Conservation (phyloP, 768 basidiomycete genomes). For the Podaxis rugospora region DNA sequence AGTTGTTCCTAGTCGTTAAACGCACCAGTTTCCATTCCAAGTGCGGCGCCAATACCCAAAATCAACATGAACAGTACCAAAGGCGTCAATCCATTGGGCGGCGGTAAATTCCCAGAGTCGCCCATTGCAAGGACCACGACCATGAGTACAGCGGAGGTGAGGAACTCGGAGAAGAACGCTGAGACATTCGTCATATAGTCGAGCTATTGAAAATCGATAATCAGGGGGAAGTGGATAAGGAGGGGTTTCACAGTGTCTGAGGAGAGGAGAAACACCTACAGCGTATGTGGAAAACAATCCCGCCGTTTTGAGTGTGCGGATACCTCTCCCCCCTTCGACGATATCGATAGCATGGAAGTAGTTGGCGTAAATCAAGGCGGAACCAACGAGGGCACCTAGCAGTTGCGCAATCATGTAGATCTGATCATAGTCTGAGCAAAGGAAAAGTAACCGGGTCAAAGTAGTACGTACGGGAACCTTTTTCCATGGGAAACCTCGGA, state of each 20-base stretch:
- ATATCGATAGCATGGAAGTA: constrained; percentile 66
- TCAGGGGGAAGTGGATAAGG: background rate
- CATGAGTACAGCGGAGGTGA: constrained; percentile 51
- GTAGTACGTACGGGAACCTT: constrained; percentile 57
- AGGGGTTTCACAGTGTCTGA: background rate
- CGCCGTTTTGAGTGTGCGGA: constrained; percentile 58
- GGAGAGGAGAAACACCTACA: constrained; percentile 30
- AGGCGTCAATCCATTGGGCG: constrained; percentile 48
- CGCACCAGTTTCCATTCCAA: constrained; percentile 59
- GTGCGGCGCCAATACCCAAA: constrained; percentile 51
- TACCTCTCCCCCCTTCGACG: constrained; percentile 49
- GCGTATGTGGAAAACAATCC: constrained; percentile 58
- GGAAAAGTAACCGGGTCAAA: background rate
- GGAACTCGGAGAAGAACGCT: constrained; percentile 45
- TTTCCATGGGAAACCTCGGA: constrained; percentile 73
- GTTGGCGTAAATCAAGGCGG: constrained; percentile 54
- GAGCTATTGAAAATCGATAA: constrained; percentile 18
- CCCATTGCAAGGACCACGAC: constrained; percentile 48
- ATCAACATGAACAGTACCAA: constrained; percentile 51
- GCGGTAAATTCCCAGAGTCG: constrained; percentile 48
- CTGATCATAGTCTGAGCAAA: constrained; percentile 12
- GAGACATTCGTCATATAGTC: constrained; percentile 36
- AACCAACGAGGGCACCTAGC: constrained; percentile 56
- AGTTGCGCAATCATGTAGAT: constrained; percentile 43
- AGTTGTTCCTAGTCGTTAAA: constrained; percentile 8